Evolutionary conservation across 345 rosid species (phyloP), one percentile per base, ranked within the genome.

Genomic region (Hevea brasiliensis): DNA sequence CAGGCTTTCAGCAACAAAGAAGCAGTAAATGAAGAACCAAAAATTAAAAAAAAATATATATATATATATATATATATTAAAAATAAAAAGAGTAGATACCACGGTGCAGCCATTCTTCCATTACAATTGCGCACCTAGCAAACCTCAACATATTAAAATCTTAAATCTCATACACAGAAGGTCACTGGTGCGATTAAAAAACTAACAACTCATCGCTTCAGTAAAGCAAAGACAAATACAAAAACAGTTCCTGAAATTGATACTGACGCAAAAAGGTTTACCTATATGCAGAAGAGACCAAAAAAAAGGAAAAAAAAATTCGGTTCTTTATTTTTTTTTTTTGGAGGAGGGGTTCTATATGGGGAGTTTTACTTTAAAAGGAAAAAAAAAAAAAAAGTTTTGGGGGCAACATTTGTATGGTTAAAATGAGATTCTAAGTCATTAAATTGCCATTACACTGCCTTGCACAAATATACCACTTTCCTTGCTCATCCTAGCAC

Each of bases 401-500:
- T 24, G 3, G 35, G 17, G 0, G 58, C 51, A 6, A 18, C 14
- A 68, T 13, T 24, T 59, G 27, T 48, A 74, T 66, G 54, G 1
- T 23, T 61, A 4, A 37, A 48, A 68, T 17, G 24, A 48, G 10
- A 53, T 29, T 44, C 8, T 20, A 72, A 13, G 14, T 57, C 32
- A 24, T 58, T 23, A 21, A 58, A 66, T 35, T 13, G 26, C 15
- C 23, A 15, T 18, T 8, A 40, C 7, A 63, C 26, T 21, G 45
- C 58, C 35, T 35, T 59, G 14, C 2, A 47, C 26, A 58, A 20
- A 8, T 55, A 32, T 26, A 65, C 18, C 26, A 37, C 23, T 45
- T 47, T 48, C 66, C 54, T 26, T 71, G 6, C 44, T 70, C 74
- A 8, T 47, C 6, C n/a, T 24, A n/a, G 62, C 51, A 41, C 26